Evolutionary conservation across 495 filamentous ascomycete genomes (phyloP), one percentile per base, ranked within the genome.

Genomic region (Talaromyces adpressus): DNA sequence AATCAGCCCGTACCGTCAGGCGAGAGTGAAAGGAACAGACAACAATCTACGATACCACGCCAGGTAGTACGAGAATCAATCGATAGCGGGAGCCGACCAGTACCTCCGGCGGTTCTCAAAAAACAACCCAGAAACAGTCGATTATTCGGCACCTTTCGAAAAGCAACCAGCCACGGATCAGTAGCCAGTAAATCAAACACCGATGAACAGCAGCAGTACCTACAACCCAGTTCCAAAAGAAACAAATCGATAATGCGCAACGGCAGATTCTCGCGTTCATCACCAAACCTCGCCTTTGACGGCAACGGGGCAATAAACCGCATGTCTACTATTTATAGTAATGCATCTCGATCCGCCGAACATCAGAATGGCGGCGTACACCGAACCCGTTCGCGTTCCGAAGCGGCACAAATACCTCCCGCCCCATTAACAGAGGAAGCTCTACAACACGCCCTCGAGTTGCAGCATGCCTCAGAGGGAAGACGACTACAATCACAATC

Each of bases 311-410:
- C 41, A 62, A 29, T 62, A 23, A 47, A 62, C 29, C 60, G 60
- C 23, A 62, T 62, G 60, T 62, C 60, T 23, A 62, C 60, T 11
- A 62, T 62, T 2, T 53, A 62, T 34, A 62, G 60, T 20, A 62
- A 52, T n/a, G 41, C 60, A 12, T 62, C 60, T 29, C 41, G 60
- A 2, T 49, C 60, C 18, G 59, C 18, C 3, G 59, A 61, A 30
- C 36, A 4, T 18, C 60, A 62, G 14, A 52, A 49, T 6, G 60
- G 60, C n/a, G 27, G 30, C 14, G 60, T 62, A 18, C 45, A 29
- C 12, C 60, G 60, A 2, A 52, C 60, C 51, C 25, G 60, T 0
- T 62, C 60, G 0, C 39, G 60, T 14, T 62, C 60, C 6, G 60
- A 62, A 34, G 45, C 29, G 3, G 23, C 45, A 11, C 60, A 62